A percentile compares a stretch with the other conserved stretches of the same genome.
phyloP scores from a whole-genome alignment of 2,329 filamentous ascomycete species.

The Epichloe typhina region DNA sequence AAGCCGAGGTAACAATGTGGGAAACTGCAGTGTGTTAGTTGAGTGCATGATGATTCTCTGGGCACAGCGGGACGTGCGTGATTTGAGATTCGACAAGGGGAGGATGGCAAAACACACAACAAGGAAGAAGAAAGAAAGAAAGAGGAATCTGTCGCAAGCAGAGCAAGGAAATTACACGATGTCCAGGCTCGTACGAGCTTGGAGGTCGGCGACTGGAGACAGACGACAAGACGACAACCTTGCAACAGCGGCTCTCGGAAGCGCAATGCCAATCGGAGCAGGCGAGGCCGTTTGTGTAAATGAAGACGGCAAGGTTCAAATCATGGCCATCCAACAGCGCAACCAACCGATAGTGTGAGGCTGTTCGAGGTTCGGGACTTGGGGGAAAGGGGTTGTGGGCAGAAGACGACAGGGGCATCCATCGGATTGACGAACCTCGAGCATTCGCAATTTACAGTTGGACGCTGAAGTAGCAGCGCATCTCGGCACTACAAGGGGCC shows the following conservation, averaged over 20 bases:
- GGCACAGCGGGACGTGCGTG: background rate
- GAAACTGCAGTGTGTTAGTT: background rate
- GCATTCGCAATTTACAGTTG: background rate
- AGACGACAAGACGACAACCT: background rate
- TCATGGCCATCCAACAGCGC: background rate
- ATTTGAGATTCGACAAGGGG: background rate
- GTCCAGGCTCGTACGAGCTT: no score
- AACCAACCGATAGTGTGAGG: no score
- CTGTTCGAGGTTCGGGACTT: no score
- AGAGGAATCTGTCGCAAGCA: no score
- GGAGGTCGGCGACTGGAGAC: no score
- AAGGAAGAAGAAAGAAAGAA: no score
- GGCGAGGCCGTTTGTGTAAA: background rate
- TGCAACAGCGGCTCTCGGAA: background rate
- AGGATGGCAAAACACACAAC: background rate
- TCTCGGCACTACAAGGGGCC: slow-evolving; percentile 1
- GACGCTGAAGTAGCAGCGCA: background rate
- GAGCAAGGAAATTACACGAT: no score
- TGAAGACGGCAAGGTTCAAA: background rate
- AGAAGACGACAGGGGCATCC: background rate
- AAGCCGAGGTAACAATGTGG: background rate
- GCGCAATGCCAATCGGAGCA: background rate
- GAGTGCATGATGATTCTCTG: background rate
- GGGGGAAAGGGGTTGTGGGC: background rate
- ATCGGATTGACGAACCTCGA: slow-evolving; percentile 3